Evolutionary conservation across 306 rosid genomes (phyloP), one percentile per base, ranked within the genome.

Genomic region (Ochetophila trinervis): DNA sequence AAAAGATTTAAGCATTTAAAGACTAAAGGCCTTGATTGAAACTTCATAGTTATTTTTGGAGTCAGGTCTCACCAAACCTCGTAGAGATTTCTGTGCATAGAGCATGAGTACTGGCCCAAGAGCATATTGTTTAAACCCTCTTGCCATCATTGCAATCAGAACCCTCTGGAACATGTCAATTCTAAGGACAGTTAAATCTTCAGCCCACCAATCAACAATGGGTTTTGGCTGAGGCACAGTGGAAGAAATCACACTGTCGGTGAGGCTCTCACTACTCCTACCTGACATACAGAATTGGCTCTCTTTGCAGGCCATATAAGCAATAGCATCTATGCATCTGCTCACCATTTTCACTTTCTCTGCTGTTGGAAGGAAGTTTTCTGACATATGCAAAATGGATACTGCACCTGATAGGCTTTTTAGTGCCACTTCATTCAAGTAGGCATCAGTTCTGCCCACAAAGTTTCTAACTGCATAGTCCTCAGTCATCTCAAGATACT

Each of bases 191-290:
- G 82, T 86, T 0, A 94, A 66, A 62, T 94, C 97, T 68, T 94
- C 99, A 53, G 97, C 96, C 99, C 99, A 94, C 96, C 99, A 94
- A 30, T 88, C 96, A 74, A 87, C 96, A 20, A 81, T 59, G 10
- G 93, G 79, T 57, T 76, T 83, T 20, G 83, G 76, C 27, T 82
- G 79, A 63, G 79, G 78, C 55, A 72, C 62, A 22, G 51, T 32
- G 18, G 92, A 78, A 72, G 91, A 71, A 53, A 30, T 37, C 13
- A 65, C 71, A 52, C 84, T 79, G 57, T 79, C 88, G 22, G 67
- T 56, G 48, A 73, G 71, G 47, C 69, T 61, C 18, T 81, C 88
- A 36, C 37, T 30, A 5, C 67, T 49, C 62, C 74, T 66, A 50
- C 81, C 67, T 15, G 94, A 71, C 66, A 55, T 9, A 67, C 81